phyloP scores from a whole-genome alignment of 306 rosid species.

The Pachyrhizus erosus region DNA sequence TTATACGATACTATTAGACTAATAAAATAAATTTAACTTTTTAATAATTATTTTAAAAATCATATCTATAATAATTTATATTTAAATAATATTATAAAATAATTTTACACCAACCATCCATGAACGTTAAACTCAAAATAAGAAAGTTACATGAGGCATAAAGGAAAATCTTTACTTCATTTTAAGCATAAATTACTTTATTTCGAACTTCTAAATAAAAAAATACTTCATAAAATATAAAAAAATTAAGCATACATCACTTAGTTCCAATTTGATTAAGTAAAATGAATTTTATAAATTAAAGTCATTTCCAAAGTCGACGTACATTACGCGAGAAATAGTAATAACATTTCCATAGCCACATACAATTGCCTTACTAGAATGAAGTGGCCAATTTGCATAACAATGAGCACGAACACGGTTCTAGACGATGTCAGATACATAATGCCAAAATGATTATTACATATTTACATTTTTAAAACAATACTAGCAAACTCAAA shows the following conservation, averaged over 20 bases:
- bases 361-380: neutral
- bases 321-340: neutral
- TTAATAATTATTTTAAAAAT: too few species aligned
- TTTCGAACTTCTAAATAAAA: neutral
- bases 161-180: neutral
- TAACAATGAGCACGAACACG: neutral
- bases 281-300: neutral
- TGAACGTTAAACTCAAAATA: too few species aligned
- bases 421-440: conserved; percentile 1
- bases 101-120: too few species aligned
- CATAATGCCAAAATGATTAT: neutral
- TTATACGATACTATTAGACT: too few species aligned
- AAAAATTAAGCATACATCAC: neutral
- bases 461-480: conserved; percentile 22
- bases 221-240: neutral
- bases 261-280: neutral
- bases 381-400: neutral
- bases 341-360: neutral
- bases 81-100: too few species aligned
- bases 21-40: too few species aligned
- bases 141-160: neutral
- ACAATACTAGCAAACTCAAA: conserved; percentile 12
- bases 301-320: neutral
- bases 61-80: too few species aligned
- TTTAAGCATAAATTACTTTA: too few species aligned